phyloP scores from a whole-genome alignment of 108 stramenopile genomes.

The Skeletonema grethae region DNA sequence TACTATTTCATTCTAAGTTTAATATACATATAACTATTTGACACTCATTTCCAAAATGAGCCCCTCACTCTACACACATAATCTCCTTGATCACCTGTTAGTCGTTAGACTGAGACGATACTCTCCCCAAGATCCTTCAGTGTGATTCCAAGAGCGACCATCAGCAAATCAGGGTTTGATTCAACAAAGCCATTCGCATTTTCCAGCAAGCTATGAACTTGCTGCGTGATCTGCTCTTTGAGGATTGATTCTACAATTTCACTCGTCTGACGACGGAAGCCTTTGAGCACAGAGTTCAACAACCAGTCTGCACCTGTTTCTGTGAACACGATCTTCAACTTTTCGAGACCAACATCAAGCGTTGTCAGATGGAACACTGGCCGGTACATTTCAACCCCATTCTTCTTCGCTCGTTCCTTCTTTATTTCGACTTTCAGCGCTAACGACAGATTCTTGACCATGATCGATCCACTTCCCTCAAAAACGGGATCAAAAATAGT shows the following conservation, averaged over 20 bases:
- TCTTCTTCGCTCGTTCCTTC: conserved; percentile 51
- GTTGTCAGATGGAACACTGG: conserved; percentile 68
- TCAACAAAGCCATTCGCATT: conserved; percentile 74
- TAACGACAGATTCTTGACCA: conserved; percentile 75
- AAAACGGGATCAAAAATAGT: conserved; percentile 87
- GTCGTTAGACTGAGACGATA: conserved; percentile 48
- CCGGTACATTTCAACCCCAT: conserved; percentile 34
- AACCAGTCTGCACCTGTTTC: conserved; percentile 89
- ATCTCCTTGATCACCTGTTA: too few species aligned
- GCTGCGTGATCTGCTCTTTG: conserved; percentile 68
- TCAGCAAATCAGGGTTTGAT: conserved; percentile 69
- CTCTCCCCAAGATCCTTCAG: conserved; percentile 83
- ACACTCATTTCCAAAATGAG: too few species aligned
- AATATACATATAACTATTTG: background rate
- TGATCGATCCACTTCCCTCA: conserved; percentile 68
- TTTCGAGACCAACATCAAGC: conserved; percentile 69
- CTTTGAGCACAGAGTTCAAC: conserved; percentile 73
- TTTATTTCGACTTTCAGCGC: conserved; percentile 73
- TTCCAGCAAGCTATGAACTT: conserved; percentile 61
- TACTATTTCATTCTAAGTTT: conserved; percentile 1
- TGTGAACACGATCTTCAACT: conserved; percentile 64
- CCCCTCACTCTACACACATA: too few species aligned
- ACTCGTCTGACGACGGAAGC: conserved; percentile 72
- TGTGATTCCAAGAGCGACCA: conserved; percentile 69
- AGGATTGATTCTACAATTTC: conserved; percentile 68